Conservation (phyloP, 73 alveolate species). For the Paramecium sonneborni region DNA sequence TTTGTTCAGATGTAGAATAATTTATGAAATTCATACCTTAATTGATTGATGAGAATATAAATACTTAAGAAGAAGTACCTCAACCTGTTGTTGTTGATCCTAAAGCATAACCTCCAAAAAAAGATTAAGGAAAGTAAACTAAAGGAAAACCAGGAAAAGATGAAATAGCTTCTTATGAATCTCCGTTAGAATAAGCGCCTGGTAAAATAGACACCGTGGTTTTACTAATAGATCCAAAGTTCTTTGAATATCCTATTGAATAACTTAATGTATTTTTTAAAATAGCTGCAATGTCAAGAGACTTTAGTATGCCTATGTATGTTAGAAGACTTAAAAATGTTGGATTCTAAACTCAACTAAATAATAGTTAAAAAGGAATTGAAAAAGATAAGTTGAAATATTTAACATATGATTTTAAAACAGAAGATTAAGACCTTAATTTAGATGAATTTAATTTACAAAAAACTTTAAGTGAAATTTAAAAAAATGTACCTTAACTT, state of each 20-base stretch:
- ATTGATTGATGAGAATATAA: not conserved
- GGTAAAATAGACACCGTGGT: slow-evolving; percentile 46
- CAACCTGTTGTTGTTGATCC: slow-evolving; percentile 15
- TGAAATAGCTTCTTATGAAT: not conserved
- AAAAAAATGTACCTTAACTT: slow-evolving; percentile 4
- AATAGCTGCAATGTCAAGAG: slow-evolving; percentile 22
- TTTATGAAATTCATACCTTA: not conserved
- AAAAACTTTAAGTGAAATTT: not conserved
- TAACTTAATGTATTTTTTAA: not conserved
- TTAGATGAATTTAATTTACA: slow-evolving; percentile 42
- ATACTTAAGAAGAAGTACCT: not conserved
- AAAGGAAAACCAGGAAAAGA: slow-evolving; percentile 42
- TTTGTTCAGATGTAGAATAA: not conserved
- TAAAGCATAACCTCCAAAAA: not conserved
- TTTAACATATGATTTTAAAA: slow-evolving; percentile 54
- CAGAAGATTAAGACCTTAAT: slow-evolving; percentile 37
- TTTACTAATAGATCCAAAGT: not conserved
- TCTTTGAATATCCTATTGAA: slow-evolving; percentile 53
- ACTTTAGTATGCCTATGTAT: not conserved
- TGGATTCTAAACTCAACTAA: slow-evolving; percentile 42
- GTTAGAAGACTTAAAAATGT: slow-evolving; percentile 3
- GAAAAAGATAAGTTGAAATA: slow-evolving; percentile 62
- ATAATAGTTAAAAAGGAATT: slow-evolving; percentile 49
- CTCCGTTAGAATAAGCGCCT: slow-evolving; percentile 27
- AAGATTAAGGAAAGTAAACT: slow-evolving; percentile 10